Percentiles rank a stretch among this genome's conserved stretches.
These are phyloP conservation scores for Triangularia setosa DNA, from an alignment of 2,329 filamentous ascomycete genomes.

Conservation along the genomic window DNA sequence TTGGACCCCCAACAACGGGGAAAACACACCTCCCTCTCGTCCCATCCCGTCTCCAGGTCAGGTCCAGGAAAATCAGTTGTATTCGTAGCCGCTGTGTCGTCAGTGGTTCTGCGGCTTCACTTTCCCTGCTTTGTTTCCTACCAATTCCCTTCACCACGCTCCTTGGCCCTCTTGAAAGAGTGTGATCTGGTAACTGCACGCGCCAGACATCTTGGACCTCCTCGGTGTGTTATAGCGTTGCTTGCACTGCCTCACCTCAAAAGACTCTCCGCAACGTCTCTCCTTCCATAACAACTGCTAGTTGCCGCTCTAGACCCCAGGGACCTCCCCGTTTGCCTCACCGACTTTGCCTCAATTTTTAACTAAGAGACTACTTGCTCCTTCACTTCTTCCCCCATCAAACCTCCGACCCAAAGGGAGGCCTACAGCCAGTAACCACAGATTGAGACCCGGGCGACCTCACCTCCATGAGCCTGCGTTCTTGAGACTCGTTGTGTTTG, in stretches of 20 bases:
- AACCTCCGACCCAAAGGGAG: neutral
- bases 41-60: neutral
- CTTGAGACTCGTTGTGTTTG: neutral
- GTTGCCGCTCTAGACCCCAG: neutral
- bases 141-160: neutral
- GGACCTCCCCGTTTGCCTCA: constrained; percentile 1
- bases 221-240: neutral
- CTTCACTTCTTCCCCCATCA: neutral
- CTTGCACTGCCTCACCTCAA: neutral
- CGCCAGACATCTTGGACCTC: neutral
- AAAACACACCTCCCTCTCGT: neutral
- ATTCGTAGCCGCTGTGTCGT: neutral
- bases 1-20: neutral
- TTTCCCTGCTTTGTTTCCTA: neutral
- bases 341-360: neutral
- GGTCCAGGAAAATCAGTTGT: neutral
- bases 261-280: neutral
- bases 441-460: constrained; percentile 2
- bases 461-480: constrained; percentile 9
- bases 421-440: neutral
- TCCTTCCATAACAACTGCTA: neutral
- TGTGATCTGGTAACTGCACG: neutral
- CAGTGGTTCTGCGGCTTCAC: neutral
- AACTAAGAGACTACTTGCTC: neutral
- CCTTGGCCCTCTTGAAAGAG: neutral